These are phyloP conservation scores for Trypanosomatidae sp. DNA, from an alignment of 208 protist genomes.

Conservation along the genomic window DNA sequence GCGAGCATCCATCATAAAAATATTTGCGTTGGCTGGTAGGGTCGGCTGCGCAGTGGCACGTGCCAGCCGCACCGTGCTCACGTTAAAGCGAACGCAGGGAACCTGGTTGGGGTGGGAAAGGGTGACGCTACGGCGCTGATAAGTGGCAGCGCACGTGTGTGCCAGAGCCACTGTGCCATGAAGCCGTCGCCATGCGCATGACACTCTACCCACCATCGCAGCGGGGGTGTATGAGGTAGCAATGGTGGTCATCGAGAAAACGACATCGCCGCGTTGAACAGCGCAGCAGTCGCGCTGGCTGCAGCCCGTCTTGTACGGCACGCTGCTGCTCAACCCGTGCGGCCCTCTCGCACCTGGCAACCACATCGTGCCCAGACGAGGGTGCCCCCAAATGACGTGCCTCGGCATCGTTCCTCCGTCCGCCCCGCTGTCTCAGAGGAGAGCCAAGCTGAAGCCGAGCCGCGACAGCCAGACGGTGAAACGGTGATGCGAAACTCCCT, in stretches of 20 bases:
- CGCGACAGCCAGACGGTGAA: too few relatives aligned
- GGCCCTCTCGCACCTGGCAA: neutral
- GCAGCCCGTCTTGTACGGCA: neutral
- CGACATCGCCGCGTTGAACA: neutral
- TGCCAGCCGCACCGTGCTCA: slow-evolving; percentile 16
- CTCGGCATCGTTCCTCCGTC: slow-evolving; percentile 2
- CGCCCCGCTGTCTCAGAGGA: neutral
- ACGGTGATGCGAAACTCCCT: neutral
- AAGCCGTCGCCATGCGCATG: neutral
- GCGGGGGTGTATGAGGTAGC: neutral
- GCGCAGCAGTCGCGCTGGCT: neutral
- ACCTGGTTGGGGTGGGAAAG: slow-evolving; percentile 9
- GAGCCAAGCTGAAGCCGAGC: neutral
- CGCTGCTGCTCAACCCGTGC: neutral
- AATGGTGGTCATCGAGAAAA: neutral
- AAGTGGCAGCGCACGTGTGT: neutral
- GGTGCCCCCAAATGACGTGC: neutral
- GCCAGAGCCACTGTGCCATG: neutral
- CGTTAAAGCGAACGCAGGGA: slow-evolving; percentile 21
- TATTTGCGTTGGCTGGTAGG: slow-evolving; percentile 19
- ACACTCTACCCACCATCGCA: neutral
- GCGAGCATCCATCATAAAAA: slow-evolving; percentile 28
- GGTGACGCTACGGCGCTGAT: slow-evolving; percentile 13
- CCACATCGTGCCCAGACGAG: neutral
- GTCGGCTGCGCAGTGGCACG: slow-evolving; percentile 21